A percentile compares a stretch with the other conserved stretches of the same genome.
Evolutionary conservation across 345 rosid species (phyloP).

Genomic region (Arabidopsis thaliana): DNA sequence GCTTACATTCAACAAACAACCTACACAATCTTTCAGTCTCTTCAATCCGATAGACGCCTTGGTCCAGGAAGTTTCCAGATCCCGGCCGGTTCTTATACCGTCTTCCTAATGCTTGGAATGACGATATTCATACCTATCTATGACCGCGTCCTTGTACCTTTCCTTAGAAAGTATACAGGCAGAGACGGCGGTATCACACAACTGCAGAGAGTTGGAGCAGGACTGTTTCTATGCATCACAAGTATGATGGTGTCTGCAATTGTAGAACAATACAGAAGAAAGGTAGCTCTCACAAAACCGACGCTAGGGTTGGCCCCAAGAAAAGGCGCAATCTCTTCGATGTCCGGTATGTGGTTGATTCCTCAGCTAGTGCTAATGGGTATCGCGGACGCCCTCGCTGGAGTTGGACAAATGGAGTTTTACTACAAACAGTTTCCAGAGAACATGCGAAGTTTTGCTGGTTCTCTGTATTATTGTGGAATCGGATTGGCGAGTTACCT

Average conservation of each 20-base stretch:
- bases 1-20: conserved; percentile 61
- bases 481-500: conserved; percentile 47
- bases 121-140: conserved; percentile 62
- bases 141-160: conserved; percentile 56
- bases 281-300: conserved; percentile 41
- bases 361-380: conserved; percentile 51
- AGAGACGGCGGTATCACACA: conserved; percentile 56
- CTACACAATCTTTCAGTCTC: conserved; percentile 63
- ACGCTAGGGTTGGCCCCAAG: conserved; percentile 42
- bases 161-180: conserved; percentile 49
- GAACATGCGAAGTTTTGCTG: conserved; percentile 51
- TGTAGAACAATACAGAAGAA: conserved; percentile 45
- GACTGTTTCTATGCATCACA: conserved; percentile 46
- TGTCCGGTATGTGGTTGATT: conserved; percentile 48
- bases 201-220: conserved; percentile 51
- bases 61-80: conserved; percentile 53
- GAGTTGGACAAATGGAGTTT: conserved; percentile 50
- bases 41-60: conserved; percentile 56
- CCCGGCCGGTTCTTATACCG: conserved; percentile 59
- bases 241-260: conserved; percentile 47
- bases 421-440: conserved; percentile 54
- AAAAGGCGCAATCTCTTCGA: conserved; percentile 47
- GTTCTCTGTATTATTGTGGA: conserved; percentile 45
- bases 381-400: conserved; percentile 40
- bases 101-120: conserved; percentile 61